Conservation (phyloP, 2,329 filamentous ascomycete genomes). For the Rhytidhysteron rufulum region DNA sequence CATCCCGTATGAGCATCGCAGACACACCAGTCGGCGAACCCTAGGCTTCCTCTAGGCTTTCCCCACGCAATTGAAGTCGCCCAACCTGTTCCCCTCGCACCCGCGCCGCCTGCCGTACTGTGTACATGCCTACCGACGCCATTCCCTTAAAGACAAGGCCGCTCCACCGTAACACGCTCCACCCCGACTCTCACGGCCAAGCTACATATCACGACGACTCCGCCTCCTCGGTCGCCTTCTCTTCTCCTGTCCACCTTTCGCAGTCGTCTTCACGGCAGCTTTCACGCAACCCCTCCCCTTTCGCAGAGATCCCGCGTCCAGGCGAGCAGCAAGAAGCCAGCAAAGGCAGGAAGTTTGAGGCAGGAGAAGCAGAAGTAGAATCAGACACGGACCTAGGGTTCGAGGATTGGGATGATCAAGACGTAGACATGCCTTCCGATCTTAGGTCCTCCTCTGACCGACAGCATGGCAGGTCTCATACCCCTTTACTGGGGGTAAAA, state of each 20-base stretch:
- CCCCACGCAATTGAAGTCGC: no score
- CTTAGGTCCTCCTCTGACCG: slow-evolving; percentile 40
- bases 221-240: slow-evolving; percentile 8
- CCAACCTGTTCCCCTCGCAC: no score
- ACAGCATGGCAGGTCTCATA: slow-evolving; percentile 41
- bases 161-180: slow-evolving; percentile 8
- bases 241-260: slow-evolving; percentile 21
- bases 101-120: no score
- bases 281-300: slow-evolving; percentile 22
- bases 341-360: slow-evolving; percentile 12
- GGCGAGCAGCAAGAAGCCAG: slow-evolving; percentile 5
- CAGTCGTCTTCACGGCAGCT: slow-evolving; percentile 16
- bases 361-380: slow-evolving; percentile 11
- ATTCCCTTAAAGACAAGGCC: slow-evolving; percentile 27
- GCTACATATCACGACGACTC: slow-evolving; percentile 6
- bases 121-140: no score
- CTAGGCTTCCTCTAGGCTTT: no score
- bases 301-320: slow-evolving; percentile 14
- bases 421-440: slow-evolving; percentile 47
- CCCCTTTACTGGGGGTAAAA: slow-evolving; percentile 52
- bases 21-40: no score
- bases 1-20: no score
- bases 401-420: slow-evolving; percentile 44
- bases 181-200: slow-evolving; percentile 9
- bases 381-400: slow-evolving; percentile 35